Conservation (phyloP, 2,329 filamentous ascomycete species). For the Arthroderma uncinatum region DNA sequence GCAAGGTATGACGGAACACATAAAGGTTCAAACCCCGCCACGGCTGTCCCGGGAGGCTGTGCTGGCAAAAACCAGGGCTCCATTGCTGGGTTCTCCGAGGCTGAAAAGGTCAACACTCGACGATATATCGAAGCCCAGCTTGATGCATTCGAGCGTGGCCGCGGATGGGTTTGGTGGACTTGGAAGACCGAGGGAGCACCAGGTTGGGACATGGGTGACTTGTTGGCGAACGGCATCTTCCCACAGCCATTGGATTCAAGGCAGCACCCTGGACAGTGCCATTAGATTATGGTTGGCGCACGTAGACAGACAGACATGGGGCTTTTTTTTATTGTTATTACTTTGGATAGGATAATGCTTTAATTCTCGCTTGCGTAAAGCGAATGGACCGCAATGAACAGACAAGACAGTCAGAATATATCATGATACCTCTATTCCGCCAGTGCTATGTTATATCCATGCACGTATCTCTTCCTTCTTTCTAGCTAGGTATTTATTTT, state of each 20-base stretch:
- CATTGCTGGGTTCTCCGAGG: conserved; percentile 34
- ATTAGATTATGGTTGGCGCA: background rate
- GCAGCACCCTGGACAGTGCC: conserved; percentile 19
- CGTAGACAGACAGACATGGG: background rate
- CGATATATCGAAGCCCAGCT: conserved; percentile 39
- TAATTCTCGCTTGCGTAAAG: background rate
- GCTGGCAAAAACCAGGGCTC: conserved; percentile 38
- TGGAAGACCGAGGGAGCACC: conserved; percentile 41
- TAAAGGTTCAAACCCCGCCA: conserved; percentile 22
- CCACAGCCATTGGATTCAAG: conserved; percentile 33
- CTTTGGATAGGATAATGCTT: background rate
- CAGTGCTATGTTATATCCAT: background rate
- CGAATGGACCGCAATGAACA: background rate
- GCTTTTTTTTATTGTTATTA: background rate
- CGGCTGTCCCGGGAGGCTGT: conserved; percentile 44
- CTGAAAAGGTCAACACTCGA: conserved; percentile 29
- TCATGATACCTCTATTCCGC: background rate
- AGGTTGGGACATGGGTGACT: conserved; percentile 39
- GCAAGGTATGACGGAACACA: conserved; percentile 49
- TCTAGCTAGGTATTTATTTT: background rate
- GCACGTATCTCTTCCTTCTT: background rate
- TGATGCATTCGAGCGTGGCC: conserved; percentile 34
- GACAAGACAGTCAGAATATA: background rate
- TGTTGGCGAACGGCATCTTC: conserved; percentile 38
- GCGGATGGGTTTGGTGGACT: conserved; percentile 41